These are phyloP conservation scores for Penicillium sp. DNA, from an alignment of 2,329 filamentous ascomycete species.

Conservation along the genomic window DNA sequence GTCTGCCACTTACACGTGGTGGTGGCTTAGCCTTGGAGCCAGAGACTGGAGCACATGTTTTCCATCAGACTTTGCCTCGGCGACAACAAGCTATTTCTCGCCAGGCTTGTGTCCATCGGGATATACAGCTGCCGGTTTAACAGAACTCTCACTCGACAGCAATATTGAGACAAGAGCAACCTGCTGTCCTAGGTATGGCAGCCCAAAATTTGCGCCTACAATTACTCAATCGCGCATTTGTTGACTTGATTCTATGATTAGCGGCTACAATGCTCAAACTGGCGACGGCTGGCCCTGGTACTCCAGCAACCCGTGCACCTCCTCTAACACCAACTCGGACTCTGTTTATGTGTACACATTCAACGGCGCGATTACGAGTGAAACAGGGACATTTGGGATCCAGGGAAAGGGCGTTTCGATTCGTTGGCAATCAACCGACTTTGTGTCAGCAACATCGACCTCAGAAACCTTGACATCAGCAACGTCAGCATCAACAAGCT, in stretches of 20 bases:
- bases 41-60: constrained; percentile 1
- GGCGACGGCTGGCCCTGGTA: constrained; percentile 5
- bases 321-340: background rate
- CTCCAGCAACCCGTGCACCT: constrained; percentile 3
- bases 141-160: background rate
- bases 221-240: background rate
- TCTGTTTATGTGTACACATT: background rate
- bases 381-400: constrained; percentile 1
- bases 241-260: background rate
- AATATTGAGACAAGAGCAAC: constrained; percentile 2
- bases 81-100: constrained; percentile 5
- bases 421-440: constrained; percentile 2
- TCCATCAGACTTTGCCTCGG: background rate
- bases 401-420: constrained; percentile 6
- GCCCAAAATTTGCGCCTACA: background rate
- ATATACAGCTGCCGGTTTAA: constrained; percentile 3
- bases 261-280: constrained; percentile 5
- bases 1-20: background rate
- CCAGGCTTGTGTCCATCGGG: constrained; percentile 2
- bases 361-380: background rate
- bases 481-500: background rate
- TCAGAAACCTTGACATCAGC: background rate
- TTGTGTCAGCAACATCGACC: background rate
- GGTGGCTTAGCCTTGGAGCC: constrained; percentile 1
- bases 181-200: constrained; percentile 3